phyloP scores from a whole-genome alignment of 202 grass and related monocot species.

The Digitaria exilis region DNA sequence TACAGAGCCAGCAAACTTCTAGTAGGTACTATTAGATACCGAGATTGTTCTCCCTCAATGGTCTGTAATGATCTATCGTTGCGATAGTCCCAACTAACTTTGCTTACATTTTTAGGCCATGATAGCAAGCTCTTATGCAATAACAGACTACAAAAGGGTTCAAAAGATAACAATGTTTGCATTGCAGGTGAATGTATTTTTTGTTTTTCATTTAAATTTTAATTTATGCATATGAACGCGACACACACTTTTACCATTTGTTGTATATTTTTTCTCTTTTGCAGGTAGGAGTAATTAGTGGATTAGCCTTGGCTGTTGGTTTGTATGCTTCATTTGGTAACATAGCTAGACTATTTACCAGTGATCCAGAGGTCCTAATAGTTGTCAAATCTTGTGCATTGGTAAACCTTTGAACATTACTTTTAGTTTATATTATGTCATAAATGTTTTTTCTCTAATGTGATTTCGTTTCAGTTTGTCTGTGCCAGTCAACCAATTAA shows the following conservation, averaged over 20 bases:
- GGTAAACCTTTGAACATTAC: constrained; percentile 54
- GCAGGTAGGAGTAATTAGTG: constrained; percentile 73
- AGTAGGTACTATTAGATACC: not conserved
- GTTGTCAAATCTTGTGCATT: constrained; percentile 82
- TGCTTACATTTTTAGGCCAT: constrained; percentile 58
- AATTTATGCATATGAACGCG: not conserved
- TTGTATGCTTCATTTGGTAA: constrained; percentile 78
- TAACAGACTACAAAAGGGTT: constrained; percentile 70
- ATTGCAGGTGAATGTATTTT: constrained; percentile 69
- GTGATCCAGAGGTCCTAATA: constrained; percentile 72
- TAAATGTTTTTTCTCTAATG: constrained; percentile 23
- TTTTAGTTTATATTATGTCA: not conserved
- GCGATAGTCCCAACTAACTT: constrained; percentile 18
- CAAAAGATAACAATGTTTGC: constrained; percentile 64
- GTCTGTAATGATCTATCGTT: constrained; percentile 11
- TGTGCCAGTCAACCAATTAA: constrained; percentile 93
- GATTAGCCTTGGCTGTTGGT: constrained; percentile 73
- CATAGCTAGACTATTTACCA: constrained; percentile 80
- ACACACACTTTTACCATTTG: constrained; percentile 12
- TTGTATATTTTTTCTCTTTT: constrained; percentile 32
- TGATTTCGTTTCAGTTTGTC: constrained; percentile 68
- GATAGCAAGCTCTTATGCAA: constrained; percentile 82
- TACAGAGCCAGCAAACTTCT: constrained; percentile 7
- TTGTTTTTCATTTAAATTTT: constrained; percentile 22
- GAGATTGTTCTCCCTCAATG: not conserved